phyloP scores from a whole-genome alignment of 2,329 filamentous ascomycete genomes.

The Cytospora piceicola region DNA sequence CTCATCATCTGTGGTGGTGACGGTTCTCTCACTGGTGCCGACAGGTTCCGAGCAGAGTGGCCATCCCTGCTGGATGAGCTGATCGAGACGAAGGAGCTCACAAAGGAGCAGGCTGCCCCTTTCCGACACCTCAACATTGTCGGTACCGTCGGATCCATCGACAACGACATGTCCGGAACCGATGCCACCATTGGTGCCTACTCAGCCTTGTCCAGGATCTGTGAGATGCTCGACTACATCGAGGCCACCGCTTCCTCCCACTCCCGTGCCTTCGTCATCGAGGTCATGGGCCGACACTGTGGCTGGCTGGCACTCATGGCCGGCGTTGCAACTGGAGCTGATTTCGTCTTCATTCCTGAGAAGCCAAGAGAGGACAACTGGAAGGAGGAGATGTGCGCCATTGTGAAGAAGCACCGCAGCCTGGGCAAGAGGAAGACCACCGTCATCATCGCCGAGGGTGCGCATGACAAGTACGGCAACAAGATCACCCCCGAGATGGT shows the following conservation, averaged over 20 bases:
- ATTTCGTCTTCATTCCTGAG: constrained; percentile 97
- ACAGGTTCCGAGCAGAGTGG: constrained; percentile 93
- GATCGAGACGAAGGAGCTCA: constrained; percentile 73
- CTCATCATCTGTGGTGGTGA: constrained; percentile 97
- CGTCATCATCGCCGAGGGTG: constrained; percentile 95
- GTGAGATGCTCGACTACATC: constrained; percentile 94
- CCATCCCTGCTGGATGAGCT: constrained; percentile 85
- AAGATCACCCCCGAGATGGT: constrained; percentile 82
- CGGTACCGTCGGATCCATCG: constrained; percentile 93
- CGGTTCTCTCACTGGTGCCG: constrained; percentile 92
- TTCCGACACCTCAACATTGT: constrained; percentile 94
- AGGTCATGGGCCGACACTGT: constrained; percentile 98
- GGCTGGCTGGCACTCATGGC: constrained; percentile 97
- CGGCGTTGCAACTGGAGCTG: constrained; percentile 90
- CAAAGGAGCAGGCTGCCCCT: constrained; percentile 69
- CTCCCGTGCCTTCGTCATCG: constrained; percentile 94
- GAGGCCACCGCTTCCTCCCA: constrained; percentile 94
- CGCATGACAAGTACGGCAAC: constrained; percentile 80
- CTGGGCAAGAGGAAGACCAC: constrained; percentile 97
- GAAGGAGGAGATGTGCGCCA: constrained; percentile 83
- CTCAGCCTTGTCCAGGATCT: constrained; percentile 89
- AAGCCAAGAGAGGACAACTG: constrained; percentile 86
- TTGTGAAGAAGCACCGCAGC: constrained; percentile 80
- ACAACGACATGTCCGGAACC: constrained; percentile 96
- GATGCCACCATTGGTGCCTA: constrained; percentile 98